These are phyloP conservation scores for Apiospora arundinis DNA, from an alignment of 2,329 filamentous ascomycete species.

Conservation along the genomic window DNA sequence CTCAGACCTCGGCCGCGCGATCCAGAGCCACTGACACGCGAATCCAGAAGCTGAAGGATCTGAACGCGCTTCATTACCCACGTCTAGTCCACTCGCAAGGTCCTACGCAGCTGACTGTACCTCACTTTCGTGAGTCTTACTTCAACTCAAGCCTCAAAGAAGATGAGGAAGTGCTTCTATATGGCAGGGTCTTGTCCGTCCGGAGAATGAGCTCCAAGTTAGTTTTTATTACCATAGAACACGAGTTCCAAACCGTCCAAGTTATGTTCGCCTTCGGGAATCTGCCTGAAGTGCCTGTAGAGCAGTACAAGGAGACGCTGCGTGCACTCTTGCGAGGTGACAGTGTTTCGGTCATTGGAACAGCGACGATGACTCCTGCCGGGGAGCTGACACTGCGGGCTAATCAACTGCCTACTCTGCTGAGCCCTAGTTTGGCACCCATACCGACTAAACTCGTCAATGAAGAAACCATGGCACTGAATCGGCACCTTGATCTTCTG, in stretches of 20 bases:
- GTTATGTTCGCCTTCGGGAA: constrained; percentile 73
- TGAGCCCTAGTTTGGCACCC: constrained; percentile 81
- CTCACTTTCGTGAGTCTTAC: constrained; percentile 41
- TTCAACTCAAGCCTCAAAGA: constrained; percentile 26
- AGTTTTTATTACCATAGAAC: constrained; percentile 81
- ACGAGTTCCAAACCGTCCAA: constrained; percentile 77
- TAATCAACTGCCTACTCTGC: constrained; percentile 69
- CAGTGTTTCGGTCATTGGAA: constrained; percentile 69
- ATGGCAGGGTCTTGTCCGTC: constrained; percentile 40
- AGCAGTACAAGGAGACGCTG: constrained; percentile 64
- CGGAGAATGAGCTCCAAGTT: constrained; percentile 69
- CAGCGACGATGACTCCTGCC: constrained; percentile 70
- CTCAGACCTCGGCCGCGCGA: constrained; percentile 1
- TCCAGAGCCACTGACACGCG: constrained; percentile 40
- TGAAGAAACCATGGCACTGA: constrained; percentile 73
- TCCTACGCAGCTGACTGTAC: constrained; percentile 43
- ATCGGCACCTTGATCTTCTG: constrained; percentile 86
- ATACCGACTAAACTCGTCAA: constrained; percentile 75
- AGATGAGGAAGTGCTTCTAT: constrained; percentile 39
- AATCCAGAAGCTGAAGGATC: constrained; percentile 58
- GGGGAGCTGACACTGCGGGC: constrained; percentile 80
- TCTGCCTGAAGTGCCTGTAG: constrained; percentile 44
- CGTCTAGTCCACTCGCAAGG: constrained; percentile 47
- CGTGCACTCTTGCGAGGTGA: constrained; percentile 80
- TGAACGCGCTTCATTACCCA: constrained; percentile 62